Base-by-base conservation (phyloP, 1,139 yeast species). In the Suhomyces choctaworum region DNA sequence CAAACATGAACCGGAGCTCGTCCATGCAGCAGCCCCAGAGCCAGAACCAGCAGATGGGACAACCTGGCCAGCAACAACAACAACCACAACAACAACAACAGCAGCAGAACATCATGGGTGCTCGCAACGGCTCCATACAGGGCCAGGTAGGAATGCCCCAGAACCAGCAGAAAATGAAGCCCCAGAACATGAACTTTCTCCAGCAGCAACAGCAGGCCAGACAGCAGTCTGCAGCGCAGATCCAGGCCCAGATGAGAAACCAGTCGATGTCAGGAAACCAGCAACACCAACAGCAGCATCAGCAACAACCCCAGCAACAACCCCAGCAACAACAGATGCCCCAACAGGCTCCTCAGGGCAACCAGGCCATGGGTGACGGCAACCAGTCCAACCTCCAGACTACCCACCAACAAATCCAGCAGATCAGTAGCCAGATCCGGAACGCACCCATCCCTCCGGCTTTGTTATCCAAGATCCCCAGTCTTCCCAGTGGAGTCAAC, bases 361-460 rank as follows among this genome's bases (percentile, higher is more conserved):
- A 29, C 16, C 11, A 9, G 16, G 26, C 25, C 17, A 6, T 25
- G 16, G 23, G 23, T 14, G 31, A 30, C 11, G 32, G 29, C 12
- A 24, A 25, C 22, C 35, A 16, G 23, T 20, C 35, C 29, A 29
- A 30, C 25, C n/a, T 32, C 27, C 45, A 39, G 25, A 31, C 41
- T 13, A 50, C 44, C 25, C 55, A 50, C 27, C 62, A 54, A 36
- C 70, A 63, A 35, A 46, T 62, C 29, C 71, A 64, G 35, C 69
- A 64, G 41, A 62, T 66, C 40, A 56, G 64, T 31, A 60, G 59
- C 32, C 53, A 66, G 54, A 64, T 70, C 37, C 46, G 71, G 28
- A 77, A 76, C 31, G 64, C 77, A 3, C 86, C 85, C 3, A 86
- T 89, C 34, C 97, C 97, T 1, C 78, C 76, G n/a, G 78, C 80